Evolutionary conservation across 78 protist genomes (phyloP).

Genomic region (Ministeria vibrans): DNA sequence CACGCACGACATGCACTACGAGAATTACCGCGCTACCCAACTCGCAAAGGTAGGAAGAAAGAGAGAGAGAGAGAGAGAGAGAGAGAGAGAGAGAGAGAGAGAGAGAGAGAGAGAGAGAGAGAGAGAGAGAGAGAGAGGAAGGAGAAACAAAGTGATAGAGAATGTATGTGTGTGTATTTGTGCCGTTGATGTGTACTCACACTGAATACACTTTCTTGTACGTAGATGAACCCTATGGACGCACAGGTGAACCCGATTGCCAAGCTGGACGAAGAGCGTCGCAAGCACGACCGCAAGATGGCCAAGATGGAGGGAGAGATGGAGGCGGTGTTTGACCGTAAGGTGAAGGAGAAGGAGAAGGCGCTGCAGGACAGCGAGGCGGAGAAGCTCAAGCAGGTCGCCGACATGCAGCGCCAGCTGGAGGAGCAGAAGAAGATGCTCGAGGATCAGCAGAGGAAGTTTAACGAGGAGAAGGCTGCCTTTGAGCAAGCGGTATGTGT

Average conservation of each 20-base stretch:
- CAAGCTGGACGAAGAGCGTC: slow-evolving; percentile 1
- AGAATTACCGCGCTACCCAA: neutral
- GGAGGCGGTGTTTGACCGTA: neutral
- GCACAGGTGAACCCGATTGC: neutral
- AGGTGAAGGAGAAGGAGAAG: slow-evolving; percentile 9
- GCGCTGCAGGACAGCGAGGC: neutral
- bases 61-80: neutral
- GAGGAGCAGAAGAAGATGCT: neutral
- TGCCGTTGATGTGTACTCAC: neutral
- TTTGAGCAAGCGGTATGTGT: too few relatives aligned
- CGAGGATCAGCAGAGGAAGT: slow-evolving; percentile 7
- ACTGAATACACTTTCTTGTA: neutral
- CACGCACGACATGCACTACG: slow-evolving; percentile 10
- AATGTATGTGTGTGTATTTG: neutral
- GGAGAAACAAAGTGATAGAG: too few relatives aligned
- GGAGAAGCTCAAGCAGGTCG: neutral
- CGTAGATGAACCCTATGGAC: neutral
- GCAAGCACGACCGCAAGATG: slow-evolving; percentile 5
- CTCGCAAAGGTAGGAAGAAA: neutral
- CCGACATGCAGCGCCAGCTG: neutral
- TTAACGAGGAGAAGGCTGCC: neutral
- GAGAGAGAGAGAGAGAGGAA: neutral
- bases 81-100: neutral
- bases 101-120: neutral
- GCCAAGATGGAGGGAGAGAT: slow-evolving; percentile 10